Conservation (phyloP, 176 grass and related monocot genomes). For the Microstegium vimineum region DNA sequence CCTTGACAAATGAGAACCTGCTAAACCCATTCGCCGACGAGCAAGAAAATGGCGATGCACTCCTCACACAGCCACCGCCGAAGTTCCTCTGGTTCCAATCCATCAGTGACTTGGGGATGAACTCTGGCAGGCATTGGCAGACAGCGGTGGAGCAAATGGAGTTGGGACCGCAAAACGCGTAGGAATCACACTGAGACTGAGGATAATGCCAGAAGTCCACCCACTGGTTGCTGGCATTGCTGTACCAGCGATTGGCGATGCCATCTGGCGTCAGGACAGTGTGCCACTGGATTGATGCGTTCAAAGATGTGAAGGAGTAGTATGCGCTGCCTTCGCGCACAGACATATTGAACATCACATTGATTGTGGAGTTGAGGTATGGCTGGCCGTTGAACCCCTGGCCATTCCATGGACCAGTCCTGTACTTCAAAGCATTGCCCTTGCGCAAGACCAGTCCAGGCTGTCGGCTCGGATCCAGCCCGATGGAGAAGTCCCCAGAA, state of each 20-base stretch:
- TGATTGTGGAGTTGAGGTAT: neutral
- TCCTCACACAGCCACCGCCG: slow-evolving; percentile 34
- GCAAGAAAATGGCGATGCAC: slow-evolving; percentile 18
- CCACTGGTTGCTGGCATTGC: slow-evolving; percentile 13
- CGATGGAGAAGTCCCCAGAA: neutral
- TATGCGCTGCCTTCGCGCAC: neutral
- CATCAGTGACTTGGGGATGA: slow-evolving; percentile 16
- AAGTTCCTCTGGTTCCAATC: slow-evolving; percentile 37
- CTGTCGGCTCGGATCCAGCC: slow-evolving; percentile 17
- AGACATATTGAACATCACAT: slow-evolving; percentile 5
- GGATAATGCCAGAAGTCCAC: slow-evolving; percentile 11
- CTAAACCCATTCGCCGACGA: slow-evolving; percentile 20
- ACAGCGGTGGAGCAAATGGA: slow-evolving; percentile 11
- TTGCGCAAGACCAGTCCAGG: slow-evolving; percentile 13
- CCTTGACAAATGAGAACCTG: slow-evolving; percentile 9
- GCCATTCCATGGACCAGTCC: slow-evolving; percentile 52
- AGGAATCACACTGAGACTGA: slow-evolving; percentile 30
- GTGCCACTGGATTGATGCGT: neutral
- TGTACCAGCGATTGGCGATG: slow-evolving; percentile 1
- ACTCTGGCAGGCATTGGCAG: slow-evolving; percentile 43
- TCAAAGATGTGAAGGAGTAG: slow-evolving; percentile 13
- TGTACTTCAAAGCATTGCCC: neutral
- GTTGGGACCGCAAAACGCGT: slow-evolving; percentile 33
- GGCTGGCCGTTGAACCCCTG: slow-evolving; percentile 20
- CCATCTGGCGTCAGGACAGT: neutral